These are phyloP conservation scores for Beta macrorhiza DNA, from an alignment of 179 eudicot species.

Conservation along the genomic window DNA sequence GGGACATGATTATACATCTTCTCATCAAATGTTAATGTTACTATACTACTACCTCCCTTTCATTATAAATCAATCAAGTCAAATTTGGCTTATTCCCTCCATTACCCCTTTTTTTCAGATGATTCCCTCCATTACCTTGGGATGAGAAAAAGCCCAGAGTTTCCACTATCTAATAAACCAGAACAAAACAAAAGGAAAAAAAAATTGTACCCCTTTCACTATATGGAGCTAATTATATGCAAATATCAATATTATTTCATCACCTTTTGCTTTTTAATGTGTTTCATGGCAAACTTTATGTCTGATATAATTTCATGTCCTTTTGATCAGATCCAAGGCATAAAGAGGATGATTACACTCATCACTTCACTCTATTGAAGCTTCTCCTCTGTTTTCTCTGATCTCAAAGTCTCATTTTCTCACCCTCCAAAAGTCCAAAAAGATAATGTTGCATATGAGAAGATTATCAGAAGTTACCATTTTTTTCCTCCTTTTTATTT, in stretches of 20 bases:
- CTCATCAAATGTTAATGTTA: background rate
- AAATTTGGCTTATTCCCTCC: background rate
- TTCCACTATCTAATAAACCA: background rate
- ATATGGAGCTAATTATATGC: background rate
- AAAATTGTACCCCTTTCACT: background rate
- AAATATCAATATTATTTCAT: background rate
- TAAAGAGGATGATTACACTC: slow-evolving; percentile 14
- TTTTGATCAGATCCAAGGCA: slow-evolving; percentile 20
- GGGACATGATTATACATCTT: too few species aligned
- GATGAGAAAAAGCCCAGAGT: background rate
- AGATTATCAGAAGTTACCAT: background rate
- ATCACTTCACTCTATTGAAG: slow-evolving; percentile 11
- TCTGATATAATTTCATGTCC: background rate
- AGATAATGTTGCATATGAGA: background rate
- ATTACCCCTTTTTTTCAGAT: too few species aligned
- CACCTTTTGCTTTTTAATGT: slow-evolving; percentile 9
- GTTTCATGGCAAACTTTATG: slow-evolving; percentile 11
- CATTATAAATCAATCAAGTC: slow-evolving; percentile 7
- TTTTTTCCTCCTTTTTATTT: slow-evolving; percentile 16
- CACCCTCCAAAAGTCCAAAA: slow-evolving; percentile 4
- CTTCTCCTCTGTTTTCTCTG: background rate
- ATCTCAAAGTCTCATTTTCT: background rate
- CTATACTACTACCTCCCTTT: background rate
- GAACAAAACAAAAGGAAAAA: background rate
- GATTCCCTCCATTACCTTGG: background rate